Evolutionary conservation across 2,329 filamentous ascomycete genomes (phyloP).

Genomic region (Fusarium solani-melongenae): DNA sequence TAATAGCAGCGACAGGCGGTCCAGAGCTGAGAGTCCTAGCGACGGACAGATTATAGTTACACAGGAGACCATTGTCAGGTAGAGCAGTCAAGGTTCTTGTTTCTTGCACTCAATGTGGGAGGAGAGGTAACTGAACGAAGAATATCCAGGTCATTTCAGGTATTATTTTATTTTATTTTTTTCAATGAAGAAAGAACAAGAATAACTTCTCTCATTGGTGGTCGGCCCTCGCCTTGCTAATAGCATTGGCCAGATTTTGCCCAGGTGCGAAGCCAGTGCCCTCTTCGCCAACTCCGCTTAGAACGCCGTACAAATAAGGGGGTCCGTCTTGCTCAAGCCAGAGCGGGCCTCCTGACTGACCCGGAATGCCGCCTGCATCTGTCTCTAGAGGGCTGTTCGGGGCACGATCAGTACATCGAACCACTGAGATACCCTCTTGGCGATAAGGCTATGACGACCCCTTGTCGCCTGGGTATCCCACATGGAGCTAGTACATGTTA

Average conservation of each 20-base stretch:
- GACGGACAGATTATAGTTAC: background rate
- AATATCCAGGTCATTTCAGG: background rate
- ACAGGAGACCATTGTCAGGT: background rate
- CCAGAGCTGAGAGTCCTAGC: background rate
- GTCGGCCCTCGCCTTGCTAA: background rate
- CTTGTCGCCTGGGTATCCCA: background rate
- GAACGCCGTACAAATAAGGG: conserved; percentile 4
- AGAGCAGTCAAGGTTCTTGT: background rate
- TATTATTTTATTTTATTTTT: too few species aligned
- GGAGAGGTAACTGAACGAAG: background rate
- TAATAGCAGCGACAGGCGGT: background rate
- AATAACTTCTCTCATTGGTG: background rate
- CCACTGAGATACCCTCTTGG: background rate
- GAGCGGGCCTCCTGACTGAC: conserved; percentile 23
- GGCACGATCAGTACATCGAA: background rate
- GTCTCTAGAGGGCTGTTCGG: background rate
- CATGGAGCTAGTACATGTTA: background rate
- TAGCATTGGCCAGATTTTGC: background rate
- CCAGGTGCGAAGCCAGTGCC: conserved; percentile 3
- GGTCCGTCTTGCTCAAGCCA: background rate
- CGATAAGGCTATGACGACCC: background rate
- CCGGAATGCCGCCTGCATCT: background rate
- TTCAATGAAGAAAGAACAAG: background rate
- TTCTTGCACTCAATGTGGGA: background rate
- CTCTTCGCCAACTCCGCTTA: background rate